These are phyloP conservation scores for Psilocybe azurescens DNA, from an alignment of 768 basidiomycete species.

Conservation along the genomic window DNA sequence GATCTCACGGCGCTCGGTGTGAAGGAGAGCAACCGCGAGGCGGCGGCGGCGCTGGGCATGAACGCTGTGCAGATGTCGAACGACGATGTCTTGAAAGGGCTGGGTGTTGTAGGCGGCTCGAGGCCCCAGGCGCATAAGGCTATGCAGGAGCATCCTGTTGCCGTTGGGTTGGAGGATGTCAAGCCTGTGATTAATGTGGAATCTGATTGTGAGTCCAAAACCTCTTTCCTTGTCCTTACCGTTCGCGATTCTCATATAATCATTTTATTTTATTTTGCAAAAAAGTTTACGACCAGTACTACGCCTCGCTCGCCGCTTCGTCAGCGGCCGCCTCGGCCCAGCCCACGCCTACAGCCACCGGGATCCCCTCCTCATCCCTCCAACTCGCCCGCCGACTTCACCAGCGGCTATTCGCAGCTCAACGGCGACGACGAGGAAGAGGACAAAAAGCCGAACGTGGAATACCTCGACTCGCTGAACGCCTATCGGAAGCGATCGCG, in stretches of 20 bases:
- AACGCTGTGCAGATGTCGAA: constrained; percentile 50
- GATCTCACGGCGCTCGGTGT: constrained; percentile 88
- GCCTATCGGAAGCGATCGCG: constrained; percentile 78
- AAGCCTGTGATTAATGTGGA: constrained; percentile 59
- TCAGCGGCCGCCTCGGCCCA: constrained; percentile 58
- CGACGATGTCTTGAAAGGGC: constrained; percentile 74
- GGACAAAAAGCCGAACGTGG: constrained; percentile 68
- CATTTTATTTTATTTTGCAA: neutral
- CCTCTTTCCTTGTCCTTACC: neutral
- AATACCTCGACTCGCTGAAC: constrained; percentile 72
- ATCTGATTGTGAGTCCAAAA: constrained; percentile 61
- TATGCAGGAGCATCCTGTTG: constrained; percentile 15
- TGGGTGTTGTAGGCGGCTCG: constrained; percentile 58
- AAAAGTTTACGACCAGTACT: constrained; percentile 82
- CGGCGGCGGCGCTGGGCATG: constrained; percentile 36
- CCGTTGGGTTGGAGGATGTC: constrained; percentile 32
- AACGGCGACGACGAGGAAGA: constrained; percentile 54
- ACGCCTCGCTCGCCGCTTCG: constrained; percentile 75
- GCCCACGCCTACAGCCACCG: constrained; percentile 64
- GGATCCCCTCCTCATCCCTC: constrained; percentile 42
- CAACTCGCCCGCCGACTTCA: constrained; percentile 57
- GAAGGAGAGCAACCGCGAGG: constrained; percentile 67
- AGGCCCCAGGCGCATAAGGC: constrained; percentile 28
- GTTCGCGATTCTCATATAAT: neutral
- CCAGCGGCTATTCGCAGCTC: constrained; percentile 22